These are phyloP conservation scores for Mortierella sp. DNA, from an alignment of 371 early-diverging fungal genomes.

Conservation along the genomic window DNA sequence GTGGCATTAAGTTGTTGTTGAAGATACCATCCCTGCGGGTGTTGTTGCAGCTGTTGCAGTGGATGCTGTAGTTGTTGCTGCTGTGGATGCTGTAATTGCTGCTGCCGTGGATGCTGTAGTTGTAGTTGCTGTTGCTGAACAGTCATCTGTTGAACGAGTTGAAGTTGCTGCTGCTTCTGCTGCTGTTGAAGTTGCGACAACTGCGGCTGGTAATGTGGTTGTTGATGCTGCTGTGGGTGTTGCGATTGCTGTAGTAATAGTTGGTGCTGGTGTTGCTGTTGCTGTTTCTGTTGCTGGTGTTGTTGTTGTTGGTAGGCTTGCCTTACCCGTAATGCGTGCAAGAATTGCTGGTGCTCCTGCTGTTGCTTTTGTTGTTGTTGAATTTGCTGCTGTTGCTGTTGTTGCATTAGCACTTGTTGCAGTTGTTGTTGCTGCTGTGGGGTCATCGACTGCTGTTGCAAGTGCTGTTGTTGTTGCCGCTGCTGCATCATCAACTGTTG, in stretches of 20 bases:
- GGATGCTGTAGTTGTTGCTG: not conserved
- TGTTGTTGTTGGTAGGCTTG: not conserved
- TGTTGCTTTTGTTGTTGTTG: not conserved
- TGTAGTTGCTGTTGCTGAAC: not conserved
- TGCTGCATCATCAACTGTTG: not conserved
- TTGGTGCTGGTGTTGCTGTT: not conserved
- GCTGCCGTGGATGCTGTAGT: not conserved
- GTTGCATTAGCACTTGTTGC: not conserved
- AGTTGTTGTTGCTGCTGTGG: slow-evolving; percentile 1
- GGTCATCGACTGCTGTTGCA: not conserved
- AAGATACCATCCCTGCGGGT: no score
- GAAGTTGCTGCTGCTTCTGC: not conserved
- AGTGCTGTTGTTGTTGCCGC: not conserved
- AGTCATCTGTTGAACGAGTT: no score
- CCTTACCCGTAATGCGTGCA: not conserved
- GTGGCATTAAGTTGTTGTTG: no score
- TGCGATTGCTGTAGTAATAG: not conserved
- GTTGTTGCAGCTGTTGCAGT: not conserved
- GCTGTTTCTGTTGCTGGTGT: not conserved
- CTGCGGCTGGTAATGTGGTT: not conserved
- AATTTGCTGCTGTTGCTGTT: not conserved
- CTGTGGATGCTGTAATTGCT: not conserved
- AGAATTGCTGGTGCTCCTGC: slow-evolving; percentile 6
- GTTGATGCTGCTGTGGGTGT: slow-evolving; percentile 6
- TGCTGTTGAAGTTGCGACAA: slow-evolving; percentile 6